These are phyloP conservation scores for Leptographium lundbergii DNA, from an alignment of 2,329 filamentous ascomycete species.

Conservation along the genomic window DNA sequence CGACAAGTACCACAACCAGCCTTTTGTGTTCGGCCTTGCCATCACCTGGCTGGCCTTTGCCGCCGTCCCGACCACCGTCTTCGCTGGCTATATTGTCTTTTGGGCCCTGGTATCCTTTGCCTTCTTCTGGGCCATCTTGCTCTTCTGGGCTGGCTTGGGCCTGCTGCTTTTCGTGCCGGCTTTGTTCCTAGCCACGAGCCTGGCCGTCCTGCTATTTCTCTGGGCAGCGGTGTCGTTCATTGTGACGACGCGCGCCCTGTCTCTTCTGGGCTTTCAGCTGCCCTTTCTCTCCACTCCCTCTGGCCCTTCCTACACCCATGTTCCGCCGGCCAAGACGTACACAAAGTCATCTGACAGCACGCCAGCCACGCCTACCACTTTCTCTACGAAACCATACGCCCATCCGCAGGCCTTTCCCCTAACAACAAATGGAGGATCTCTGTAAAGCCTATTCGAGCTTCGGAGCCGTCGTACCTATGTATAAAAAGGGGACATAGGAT, in stretches of 20 bases:
- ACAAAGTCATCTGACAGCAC: neutral
- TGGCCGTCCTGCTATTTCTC: slow-evolving; percentile 4
- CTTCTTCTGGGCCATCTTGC: slow-evolving; percentile 9
- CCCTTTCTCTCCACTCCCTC: neutral
- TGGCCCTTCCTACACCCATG: neutral
- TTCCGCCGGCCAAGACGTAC: neutral
- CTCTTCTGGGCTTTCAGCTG: slow-evolving; percentile 1
- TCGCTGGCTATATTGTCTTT: slow-evolving; percentile 6
- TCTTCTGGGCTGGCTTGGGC: slow-evolving; percentile 11
- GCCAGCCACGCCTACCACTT: too few relatives aligned
- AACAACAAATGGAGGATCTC: too few relatives aligned
- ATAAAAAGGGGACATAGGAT: too few relatives aligned
- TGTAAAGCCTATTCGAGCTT: too few relatives aligned
- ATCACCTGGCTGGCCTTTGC: neutral
- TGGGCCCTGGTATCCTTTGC: slow-evolving; percentile 8
- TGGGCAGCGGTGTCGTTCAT: slow-evolving; percentile 6
- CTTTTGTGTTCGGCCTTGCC: neutral
- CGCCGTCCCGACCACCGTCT: neutral
- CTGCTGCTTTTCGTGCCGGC: slow-evolving; percentile 10
- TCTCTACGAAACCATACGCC: too few relatives aligned
- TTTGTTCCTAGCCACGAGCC: slow-evolving; percentile 5
- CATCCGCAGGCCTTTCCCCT: too few relatives aligned
- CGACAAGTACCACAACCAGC: slow-evolving; percentile 1
- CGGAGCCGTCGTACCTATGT: too few relatives aligned
- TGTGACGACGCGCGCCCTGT: slow-evolving; percentile 1